Evolutionary conservation across 306 rosid genomes (phyloP), one percentile per base, ranked within the genome.

Genomic region (Trifolium subterraneum): DNA sequence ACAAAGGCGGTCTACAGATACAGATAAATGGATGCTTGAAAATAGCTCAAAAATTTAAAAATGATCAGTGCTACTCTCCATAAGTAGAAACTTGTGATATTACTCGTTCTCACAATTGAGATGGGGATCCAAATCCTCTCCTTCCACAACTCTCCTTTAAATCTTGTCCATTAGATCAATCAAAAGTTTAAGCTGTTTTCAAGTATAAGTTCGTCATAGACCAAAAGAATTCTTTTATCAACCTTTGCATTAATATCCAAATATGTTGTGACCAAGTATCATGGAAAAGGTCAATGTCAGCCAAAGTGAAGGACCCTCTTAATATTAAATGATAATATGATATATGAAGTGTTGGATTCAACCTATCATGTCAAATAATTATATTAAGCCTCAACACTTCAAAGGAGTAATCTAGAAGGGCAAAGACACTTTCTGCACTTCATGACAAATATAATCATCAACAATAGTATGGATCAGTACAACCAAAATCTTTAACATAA

Each of bases 391-490:
- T 77, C 16, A 52, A 50, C 62, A n/a, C 20, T n/a, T 51, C 19
- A 75, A 70, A 39, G 63, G 86, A 72, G 76, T 56, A 65, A 55
- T 79, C 85, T 71, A 58, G 87, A 82, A 71, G 72, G 74, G 62
- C 71, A 77, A 65, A 81, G 77, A 52, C 74, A 69, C 76, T 44
- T 18, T 69, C 61, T 33, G 11, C 70, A 82, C n/a, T 18, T 76
- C 9, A 10, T 15, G 79, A 77, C 80, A 86, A 73, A 61, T 72
- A 54, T 41, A 68, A 29, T 74, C 54, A 60, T 74, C 63, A 72
- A 44, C 71, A 36, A 56, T 56, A 68, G n/a, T 36, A 41, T 50
- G 64, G 68, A 55, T 69, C 35, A 50, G 25, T 52, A 35, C 72
- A 70, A 61, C 38, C 29, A 45, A 13, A 59, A 55, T 66, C 42